These are phyloP conservation scores for Symbiodinium pilosum DNA, from an alignment of 73 alveolate species.

Conservation along the genomic window DNA sequence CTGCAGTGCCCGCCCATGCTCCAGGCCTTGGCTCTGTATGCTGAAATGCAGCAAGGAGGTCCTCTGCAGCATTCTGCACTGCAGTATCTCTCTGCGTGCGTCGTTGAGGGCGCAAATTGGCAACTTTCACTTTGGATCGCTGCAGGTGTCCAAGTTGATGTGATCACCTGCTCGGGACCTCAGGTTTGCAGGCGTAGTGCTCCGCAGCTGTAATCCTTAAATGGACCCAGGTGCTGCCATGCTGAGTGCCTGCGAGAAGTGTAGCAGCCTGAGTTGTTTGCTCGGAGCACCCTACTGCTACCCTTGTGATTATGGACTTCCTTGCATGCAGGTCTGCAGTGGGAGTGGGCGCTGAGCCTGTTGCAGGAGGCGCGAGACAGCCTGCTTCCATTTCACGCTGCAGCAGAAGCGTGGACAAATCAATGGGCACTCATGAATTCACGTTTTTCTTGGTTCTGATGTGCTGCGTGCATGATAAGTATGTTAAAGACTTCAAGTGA, in stretches of 20 bases:
- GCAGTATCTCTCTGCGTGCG: background rate
- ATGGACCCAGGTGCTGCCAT: conserved; percentile 27
- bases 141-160: background rate
- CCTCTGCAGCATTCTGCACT: background rate
- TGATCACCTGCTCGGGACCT: background rate
- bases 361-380: conserved; percentile 5
- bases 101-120: background rate
- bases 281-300: too few species aligned
- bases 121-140: background rate
- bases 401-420: too few species aligned
- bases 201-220: conserved; percentile 15
- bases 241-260: conserved; percentile 38
- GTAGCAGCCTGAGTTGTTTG: background rate
- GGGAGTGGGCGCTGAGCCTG: conserved; percentile 55
- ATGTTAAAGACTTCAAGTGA: too few species aligned
- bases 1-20: too few species aligned
- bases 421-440: too few species aligned
- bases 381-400: too few species aligned
- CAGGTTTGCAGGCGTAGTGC: background rate
- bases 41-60: background rate
- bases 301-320: background rate
- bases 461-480: too few species aligned
- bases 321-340: conserved; percentile 14
- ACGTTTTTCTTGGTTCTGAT: too few species aligned
- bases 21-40: background rate